Conservation (phyloP, 2,329 filamentous ascomycete genomes). For the Colletotrichum chrysophilum region DNA sequence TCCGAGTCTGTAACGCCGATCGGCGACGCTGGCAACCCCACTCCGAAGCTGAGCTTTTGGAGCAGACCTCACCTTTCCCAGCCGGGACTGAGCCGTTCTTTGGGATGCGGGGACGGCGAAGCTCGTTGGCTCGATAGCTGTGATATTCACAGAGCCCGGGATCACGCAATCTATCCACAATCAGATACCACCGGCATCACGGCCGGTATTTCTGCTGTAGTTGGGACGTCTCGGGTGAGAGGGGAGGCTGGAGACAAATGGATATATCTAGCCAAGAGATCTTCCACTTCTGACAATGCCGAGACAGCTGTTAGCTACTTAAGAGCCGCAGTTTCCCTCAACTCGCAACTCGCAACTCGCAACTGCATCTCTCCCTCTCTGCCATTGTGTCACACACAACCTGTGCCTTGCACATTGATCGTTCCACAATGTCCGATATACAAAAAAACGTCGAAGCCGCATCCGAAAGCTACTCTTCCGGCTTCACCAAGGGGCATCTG, state of each 20-base stretch:
- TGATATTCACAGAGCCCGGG: not conserved
- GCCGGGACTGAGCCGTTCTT: not conserved
- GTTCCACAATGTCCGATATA: constrained; percentile 8
- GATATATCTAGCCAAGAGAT: not conserved
- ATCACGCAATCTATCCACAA: constrained; percentile 21
- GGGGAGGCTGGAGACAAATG: not conserved
- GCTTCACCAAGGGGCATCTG: constrained; percentile 70
- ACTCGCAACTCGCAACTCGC: not conserved
- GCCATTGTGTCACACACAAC: not conserved
- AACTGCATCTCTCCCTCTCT: not conserved
- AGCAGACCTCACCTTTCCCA: not conserved
- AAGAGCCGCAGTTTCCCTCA: not conserved
- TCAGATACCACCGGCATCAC: not conserved
- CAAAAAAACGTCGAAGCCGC: constrained; percentile 21
- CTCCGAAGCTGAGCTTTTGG: not conserved
- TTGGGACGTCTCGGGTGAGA: not conserved
- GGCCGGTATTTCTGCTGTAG: not conserved
- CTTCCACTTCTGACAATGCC: not conserved
- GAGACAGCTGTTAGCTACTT: not conserved
- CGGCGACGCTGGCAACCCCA: not conserved
- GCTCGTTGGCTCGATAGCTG: not conserved
- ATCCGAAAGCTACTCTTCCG: constrained; percentile 13
- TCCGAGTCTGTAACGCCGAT: not conserved
- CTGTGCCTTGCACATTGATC: not conserved
- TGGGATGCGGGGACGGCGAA: not conserved